Evolutionary conservation across 371 early-diverging fungal species (phyloP), one percentile per base, ranked within the genome.

Genomic region (Mucor plumbeus): DNA sequence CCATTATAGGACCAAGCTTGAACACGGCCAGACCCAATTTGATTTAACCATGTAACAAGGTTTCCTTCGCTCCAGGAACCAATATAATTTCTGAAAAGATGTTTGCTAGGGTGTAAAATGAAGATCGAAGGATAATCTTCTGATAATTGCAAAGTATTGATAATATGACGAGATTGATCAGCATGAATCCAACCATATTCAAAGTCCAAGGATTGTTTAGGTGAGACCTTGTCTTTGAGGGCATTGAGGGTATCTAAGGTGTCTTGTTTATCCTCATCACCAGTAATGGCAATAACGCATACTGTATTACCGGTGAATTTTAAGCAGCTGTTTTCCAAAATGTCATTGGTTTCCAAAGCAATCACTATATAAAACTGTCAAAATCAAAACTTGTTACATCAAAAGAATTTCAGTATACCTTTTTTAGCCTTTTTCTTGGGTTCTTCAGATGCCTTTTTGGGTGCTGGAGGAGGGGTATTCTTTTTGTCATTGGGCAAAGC

Each of bases 161-260:
- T 81, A 11, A 95, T 74, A 0, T 69, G 60, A n/a, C 77, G 64
- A 5, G 85, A 81, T 31, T 85, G 85, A 56, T 86, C 68, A 1
- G 88, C 86, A 69, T 89, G 87, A 62, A 92, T 82, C 94, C 93
- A 94, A 9, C 85, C 71, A 59, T 87, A 87, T 31, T 80, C 80
- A 58, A 87, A 75, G 1, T 54, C 53, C 8, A 60, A 21, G 7
- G n/a, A 47, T 5, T 82, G 69, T 7, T 82, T 68, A 6, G 47
- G 47, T 3, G 59, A 60, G 7, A 71, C 64, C 40, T 77, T 85
- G 21, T 89, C 77, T 39, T 82, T 80, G 53, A 95, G 65, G 8
- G 82, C 69, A 21, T 78, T 71, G 54, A 92, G 44, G 2, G 87
- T 85, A 40, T 75, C 76, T 7, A 78, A 77, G 60, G 88, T 87